Evolutionary conservation across 2,329 filamentous ascomycete species (phyloP).

Genomic region (Xylaria sp.): DNA sequence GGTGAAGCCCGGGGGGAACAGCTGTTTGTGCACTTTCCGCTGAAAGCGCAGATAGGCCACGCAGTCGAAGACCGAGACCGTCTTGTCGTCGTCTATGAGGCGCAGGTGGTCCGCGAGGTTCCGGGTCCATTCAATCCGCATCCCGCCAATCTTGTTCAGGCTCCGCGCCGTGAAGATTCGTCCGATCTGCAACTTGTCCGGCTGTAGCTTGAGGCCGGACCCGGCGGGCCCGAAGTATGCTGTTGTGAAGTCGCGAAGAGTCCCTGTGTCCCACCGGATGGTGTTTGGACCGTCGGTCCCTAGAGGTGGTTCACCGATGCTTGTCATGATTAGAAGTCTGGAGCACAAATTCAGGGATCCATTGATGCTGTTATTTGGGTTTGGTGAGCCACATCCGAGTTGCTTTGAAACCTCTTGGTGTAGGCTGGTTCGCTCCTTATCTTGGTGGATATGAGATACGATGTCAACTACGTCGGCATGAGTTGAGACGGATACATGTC

Average conservation of each 20-base stretch:
- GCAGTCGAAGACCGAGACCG: slow-evolving; percentile 47
- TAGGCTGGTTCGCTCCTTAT: slow-evolving; percentile 7
- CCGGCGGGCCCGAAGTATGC: slow-evolving; percentile 7
- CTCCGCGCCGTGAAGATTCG: slow-evolving; percentile 33
- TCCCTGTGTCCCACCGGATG: slow-evolving; percentile 15
- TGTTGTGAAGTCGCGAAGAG: slow-evolving; percentile 13
- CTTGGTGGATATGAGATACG: slow-evolving; percentile 8
- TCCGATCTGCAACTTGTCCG: slow-evolving; percentile 27
- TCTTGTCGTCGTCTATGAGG: slow-evolving; percentile 44
- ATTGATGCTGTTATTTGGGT: slow-evolving; percentile 3
- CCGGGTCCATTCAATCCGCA: slow-evolving; percentile 42
- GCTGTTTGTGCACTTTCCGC: slow-evolving; percentile 15
- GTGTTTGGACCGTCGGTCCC: slow-evolving; percentile 20
- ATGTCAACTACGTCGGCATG: slow-evolving; percentile 24
- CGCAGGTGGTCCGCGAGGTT: slow-evolving; percentile 48
- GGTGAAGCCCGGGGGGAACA: slow-evolving; percentile 41
- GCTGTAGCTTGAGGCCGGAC: slow-evolving; percentile 2
- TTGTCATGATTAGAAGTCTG: slow-evolving; percentile 24
- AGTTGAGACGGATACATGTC: slow-evolving; percentile 26
- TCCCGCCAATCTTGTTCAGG: slow-evolving; percentile 42
- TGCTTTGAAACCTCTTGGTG: slow-evolving; percentile 14
- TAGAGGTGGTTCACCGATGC: slow-evolving; percentile 22
- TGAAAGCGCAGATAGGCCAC: slow-evolving; percentile 43
- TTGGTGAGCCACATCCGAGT: background rate
- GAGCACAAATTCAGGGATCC: slow-evolving; percentile 24